Evolutionary conservation across 768 basidiomycete genomes (phyloP), one percentile per base, ranked within the genome.

Genomic region (Baorangia bicolor): DNA sequence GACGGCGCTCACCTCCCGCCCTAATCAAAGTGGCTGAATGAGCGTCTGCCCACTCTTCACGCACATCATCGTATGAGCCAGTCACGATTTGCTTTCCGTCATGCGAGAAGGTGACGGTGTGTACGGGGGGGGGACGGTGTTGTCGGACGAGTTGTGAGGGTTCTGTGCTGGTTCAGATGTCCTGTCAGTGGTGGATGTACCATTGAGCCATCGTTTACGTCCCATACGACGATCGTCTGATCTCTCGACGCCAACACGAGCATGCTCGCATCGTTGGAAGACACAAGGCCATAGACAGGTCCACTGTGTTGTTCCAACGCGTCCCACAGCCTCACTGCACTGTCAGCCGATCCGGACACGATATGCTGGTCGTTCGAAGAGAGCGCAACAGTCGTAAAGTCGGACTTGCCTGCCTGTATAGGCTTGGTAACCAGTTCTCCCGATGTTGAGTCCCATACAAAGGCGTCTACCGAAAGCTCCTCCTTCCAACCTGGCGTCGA

Each of bases 21-120:
- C 63, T 11, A 71, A 43, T 21, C 45, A 38, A 12, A 71, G 45
- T 12, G 70, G 65, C 1, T 61, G 57, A 4, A 55, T 53, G 8
- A 69, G 49, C 10, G 57, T 59, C 7, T 28, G 37, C 4, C 72
- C 68, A 1, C 34, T 66, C 53, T 56, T 58, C 13, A 57, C 47
- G 35, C 65, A 66, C 73, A 71, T 69, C 34, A 14, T 72, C 71
- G 1, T 53, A 33, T 1, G 64, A 65, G 1, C 65, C 64, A 11
- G 73, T 73, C 34, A 72, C 58, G 20, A 72, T 55, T 12, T 61
- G 64, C 48, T 57, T 55, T 1, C 71, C 67, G 30, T 73, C 63
- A 12, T 41, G 61, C 9, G 71, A 63, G 43, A 74, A 72, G 14
- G 55, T 14, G 44, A 73, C 67, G 10, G 53, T 51, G n/a, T 62